A percentile compares a stretch with the other conserved stretches of the same genome.
Evolutionary conservation across 169 alveolate genomes (phyloP).

Genomic region (Babesia caballi): DNA sequence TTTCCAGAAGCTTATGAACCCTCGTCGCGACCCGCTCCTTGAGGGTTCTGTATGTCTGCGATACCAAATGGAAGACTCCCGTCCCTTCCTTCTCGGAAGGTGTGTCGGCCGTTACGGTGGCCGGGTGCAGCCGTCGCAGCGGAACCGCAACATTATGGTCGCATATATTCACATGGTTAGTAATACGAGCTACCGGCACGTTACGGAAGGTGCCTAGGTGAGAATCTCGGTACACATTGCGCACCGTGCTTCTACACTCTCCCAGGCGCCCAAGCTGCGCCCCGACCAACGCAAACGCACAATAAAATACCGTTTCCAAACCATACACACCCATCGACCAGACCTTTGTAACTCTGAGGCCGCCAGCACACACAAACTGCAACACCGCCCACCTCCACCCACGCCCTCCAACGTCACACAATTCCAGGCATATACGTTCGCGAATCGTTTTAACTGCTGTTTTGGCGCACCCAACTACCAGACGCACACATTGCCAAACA

Average conservation of each 20-base stretch:
- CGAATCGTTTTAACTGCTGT: too few relatives aligned
- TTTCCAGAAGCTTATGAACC: neutral
- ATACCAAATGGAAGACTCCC: neutral
- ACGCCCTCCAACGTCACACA: too few relatives aligned
- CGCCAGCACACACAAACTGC: too few relatives aligned
- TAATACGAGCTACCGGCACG: neutral
- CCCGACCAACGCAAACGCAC: neutral
- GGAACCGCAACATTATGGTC: neutral
- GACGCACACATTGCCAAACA: too few relatives aligned
- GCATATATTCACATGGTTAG: neutral
- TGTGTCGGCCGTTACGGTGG: neutral
- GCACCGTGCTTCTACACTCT: neutral
- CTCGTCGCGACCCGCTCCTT: neutral
- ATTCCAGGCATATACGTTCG: too few relatives aligned
- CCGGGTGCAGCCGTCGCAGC: neutral
- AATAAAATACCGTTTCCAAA: too few relatives aligned
- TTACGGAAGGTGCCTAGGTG: neutral
- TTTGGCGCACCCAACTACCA: too few relatives aligned
- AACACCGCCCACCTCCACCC: too few relatives aligned
- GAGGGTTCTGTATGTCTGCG: neutral
- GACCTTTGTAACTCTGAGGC: too few relatives aligned
- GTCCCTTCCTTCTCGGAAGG: neutral
- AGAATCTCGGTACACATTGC: neutral
- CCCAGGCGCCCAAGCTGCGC: neutral
- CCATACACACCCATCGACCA: too few relatives aligned